These are phyloP conservation scores for Suillus plorans DNA, from an alignment of 768 basidiomycete genomes.

Conservation along the genomic window DNA sequence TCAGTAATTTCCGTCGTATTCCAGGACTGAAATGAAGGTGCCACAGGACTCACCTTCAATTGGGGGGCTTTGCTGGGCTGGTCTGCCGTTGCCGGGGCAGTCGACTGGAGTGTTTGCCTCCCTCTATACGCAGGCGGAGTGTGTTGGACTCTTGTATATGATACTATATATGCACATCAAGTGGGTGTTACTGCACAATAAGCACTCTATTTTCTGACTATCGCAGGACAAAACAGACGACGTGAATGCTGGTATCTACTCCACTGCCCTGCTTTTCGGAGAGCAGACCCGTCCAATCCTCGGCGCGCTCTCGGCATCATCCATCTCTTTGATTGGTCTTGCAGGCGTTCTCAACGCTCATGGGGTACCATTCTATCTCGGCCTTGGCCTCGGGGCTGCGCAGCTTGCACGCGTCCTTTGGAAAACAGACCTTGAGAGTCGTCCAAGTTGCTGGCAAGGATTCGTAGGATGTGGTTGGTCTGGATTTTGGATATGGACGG, in stretches of 20 bases:
- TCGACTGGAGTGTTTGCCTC: slow-evolving; percentile 79
- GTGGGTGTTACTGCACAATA: slow-evolving; percentile 36
- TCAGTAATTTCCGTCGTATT: background rate
- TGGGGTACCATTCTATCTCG: slow-evolving; percentile 76
- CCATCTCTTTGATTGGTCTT: slow-evolving; percentile 70
- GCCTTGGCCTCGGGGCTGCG: slow-evolving; percentile 65
- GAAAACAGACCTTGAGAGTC: slow-evolving; percentile 70
- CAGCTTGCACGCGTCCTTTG: slow-evolving; percentile 80
- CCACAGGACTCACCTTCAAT: slow-evolving; percentile 87
- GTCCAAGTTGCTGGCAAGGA: slow-evolving; percentile 85
- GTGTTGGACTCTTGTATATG: slow-evolving; percentile 95
- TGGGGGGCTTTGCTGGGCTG: slow-evolving; percentile 97
- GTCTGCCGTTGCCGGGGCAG: slow-evolving; percentile 85
- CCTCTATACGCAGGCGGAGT: slow-evolving; percentile 90
- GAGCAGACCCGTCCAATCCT: slow-evolving; percentile 74
- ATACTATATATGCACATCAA: slow-evolving; percentile 98
- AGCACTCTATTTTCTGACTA: background rate
- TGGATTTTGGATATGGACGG: slow-evolving; percentile 87
- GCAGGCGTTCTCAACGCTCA: slow-evolving; percentile 82
- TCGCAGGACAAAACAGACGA: slow-evolving; percentile 91
- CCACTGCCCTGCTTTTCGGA: slow-evolving; percentile 92
- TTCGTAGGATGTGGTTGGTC: slow-evolving; percentile 88
- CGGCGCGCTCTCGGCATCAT: slow-evolving; percentile 65
- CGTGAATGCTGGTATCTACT: slow-evolving; percentile 81
- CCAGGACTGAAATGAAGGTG: background rate